A percentile compares a stretch with the other conserved stretches of the same genome.
Conservation (phyloP, 108 stramenopile species). For the Pseudonitzschia pungens region DNA sequence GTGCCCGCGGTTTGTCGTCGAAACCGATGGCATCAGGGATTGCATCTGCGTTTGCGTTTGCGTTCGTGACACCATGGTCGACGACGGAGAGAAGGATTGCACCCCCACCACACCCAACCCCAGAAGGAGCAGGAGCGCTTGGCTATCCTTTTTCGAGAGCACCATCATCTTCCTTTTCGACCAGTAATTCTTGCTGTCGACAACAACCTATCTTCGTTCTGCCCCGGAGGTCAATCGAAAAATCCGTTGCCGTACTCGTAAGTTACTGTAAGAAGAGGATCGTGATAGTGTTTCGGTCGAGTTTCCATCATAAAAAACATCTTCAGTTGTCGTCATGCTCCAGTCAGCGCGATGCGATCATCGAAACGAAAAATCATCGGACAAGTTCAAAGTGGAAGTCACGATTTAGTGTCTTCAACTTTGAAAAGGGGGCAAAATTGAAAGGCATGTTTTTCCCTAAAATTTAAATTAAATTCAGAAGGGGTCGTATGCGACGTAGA, state of each 20-base stretch:
- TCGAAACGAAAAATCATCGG: not conserved
- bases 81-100: not conserved
- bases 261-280: no score
- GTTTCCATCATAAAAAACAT: no score
- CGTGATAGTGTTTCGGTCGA: not conserved
- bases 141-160: not conserved
- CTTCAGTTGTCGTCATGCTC: not conserved
- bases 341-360: not conserved
- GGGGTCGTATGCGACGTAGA: no score
- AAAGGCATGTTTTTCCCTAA: not conserved
- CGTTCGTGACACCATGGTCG: not conserved
- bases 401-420: slow-evolving; percentile 5
- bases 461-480: not conserved
- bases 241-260: not conserved
- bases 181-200: not conserved
- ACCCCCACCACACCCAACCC: slow-evolving; percentile 1
- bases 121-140: not conserved
- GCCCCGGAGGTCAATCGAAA: not conserved
- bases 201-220: not conserved
- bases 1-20: no score
- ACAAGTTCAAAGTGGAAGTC: slow-evolving; percentile 8
- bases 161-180: not conserved
- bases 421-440: not conserved
- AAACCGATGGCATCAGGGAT: not conserved
- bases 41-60: not conserved